Conservation (phyloP, 2,329 filamentous ascomycete genomes). For the Xylariaceae sp. region DNA sequence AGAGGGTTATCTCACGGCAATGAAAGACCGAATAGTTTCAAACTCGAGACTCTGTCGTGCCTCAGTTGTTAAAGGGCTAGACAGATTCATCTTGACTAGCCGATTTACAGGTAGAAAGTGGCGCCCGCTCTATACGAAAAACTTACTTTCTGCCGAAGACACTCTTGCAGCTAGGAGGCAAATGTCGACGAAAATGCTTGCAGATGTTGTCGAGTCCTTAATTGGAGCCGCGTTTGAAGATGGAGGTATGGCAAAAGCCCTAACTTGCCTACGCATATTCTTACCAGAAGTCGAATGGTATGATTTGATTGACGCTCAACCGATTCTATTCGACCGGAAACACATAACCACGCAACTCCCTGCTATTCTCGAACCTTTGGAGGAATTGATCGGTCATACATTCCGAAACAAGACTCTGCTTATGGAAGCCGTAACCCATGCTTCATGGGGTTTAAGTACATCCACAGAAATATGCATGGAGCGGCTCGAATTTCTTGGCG, state of each 20-base stretch:
- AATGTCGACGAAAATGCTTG: constrained; percentile 74
- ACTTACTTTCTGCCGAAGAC: constrained; percentile 41
- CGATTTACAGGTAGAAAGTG: constrained; percentile 74
- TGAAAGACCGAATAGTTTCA: constrained; percentile 73
- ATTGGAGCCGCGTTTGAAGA: constrained; percentile 77
- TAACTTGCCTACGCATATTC: constrained; percentile 69
- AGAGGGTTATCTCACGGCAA: constrained; percentile 74
- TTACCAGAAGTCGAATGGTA: constrained; percentile 65
- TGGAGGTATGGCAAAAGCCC: constrained; percentile 68
- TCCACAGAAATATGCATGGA: constrained; percentile 58
- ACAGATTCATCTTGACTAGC: constrained; percentile 73
- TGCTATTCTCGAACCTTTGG: constrained; percentile 56
- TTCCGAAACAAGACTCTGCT: constrained; percentile 74
- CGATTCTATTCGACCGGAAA: constrained; percentile 51
- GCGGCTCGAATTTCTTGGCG: constrained; percentile 86
- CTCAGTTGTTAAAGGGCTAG: constrained; percentile 67
- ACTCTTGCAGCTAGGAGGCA: constrained; percentile 9
- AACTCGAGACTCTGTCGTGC: constrained; percentile 76
- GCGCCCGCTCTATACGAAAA: constrained; percentile 66
- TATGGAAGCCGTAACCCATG: constrained; percentile 81
- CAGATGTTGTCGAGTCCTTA: constrained; percentile 85
- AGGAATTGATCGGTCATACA: constrained; percentile 71
- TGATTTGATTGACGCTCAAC: constrained; percentile 48
- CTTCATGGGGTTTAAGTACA: constrained; percentile 58
- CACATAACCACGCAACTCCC: constrained; percentile 45